Conservation (phyloP, 1,139 yeast genomes). For the Debaryomycetaceae sp. region DNA sequence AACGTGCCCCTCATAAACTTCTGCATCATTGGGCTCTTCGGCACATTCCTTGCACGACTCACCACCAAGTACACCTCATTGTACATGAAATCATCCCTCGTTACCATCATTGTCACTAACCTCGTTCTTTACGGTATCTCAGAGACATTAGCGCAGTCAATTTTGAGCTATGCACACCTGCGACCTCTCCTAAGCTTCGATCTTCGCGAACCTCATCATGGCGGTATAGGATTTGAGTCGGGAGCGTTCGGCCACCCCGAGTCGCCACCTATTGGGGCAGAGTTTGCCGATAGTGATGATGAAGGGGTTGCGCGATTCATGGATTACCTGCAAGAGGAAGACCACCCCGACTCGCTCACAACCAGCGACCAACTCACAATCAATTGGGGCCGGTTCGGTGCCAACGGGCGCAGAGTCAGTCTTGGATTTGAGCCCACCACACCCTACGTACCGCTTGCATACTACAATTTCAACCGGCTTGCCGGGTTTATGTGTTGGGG, state of each 20-base stretch:
- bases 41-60: slow-evolving; percentile 45
- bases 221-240: slow-evolving; percentile 13
- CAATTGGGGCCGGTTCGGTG: slow-evolving; percentile 1
- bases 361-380: slow-evolving; percentile 5
- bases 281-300: slow-evolving; percentile 23
- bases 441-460: slow-evolving; percentile 23
- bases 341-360: slow-evolving; percentile 14
- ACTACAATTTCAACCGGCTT: slow-evolving; percentile 65
- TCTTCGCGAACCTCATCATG: slow-evolving; percentile 13
- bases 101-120: slow-evolving; percentile 82
- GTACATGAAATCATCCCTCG: slow-evolving; percentile 61
- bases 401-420: neutral
- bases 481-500: slow-evolving; percentile 90
- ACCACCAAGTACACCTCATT: slow-evolving; percentile 59
- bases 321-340: slow-evolving; percentile 32
- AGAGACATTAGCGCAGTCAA: slow-evolving; percentile 82
- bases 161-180: slow-evolving; percentile 32
- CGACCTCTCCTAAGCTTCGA: slow-evolving; percentile 21
- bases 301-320: slow-evolving; percentile 32
- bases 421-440: slow-evolving; percentile 5
- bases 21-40: slow-evolving; percentile 45
- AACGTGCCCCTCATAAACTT: slow-evolving; percentile 53
- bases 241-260: slow-evolving; percentile 3
- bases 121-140: slow-evolving; percentile 81
- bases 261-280: too few relatives aligned